Percentiles rank a stretch among this genome's conserved stretches.
Evolutionary conservation across 2,329 filamentous ascomycete species (phyloP).

Genomic region (Trichoderma gracile): DNA sequence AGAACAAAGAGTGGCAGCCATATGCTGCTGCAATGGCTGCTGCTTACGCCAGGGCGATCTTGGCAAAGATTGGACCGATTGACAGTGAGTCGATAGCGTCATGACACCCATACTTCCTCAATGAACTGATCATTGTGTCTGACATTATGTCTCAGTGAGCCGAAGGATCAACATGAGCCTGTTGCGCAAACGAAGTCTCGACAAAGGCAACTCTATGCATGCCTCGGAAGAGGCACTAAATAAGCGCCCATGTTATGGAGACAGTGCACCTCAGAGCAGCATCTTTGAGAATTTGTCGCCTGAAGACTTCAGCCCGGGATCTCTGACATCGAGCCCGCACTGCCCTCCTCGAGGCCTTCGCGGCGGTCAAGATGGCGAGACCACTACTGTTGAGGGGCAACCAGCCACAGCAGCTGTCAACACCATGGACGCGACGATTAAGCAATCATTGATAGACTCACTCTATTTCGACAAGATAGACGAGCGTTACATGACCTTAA

Average conservation of each 20-base stretch:
- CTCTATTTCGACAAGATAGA: constrained; percentile 8
- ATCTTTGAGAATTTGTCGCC: neutral
- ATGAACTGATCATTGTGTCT: too few species aligned
- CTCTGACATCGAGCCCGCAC: too few species aligned
- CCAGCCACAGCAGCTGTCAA: neutral
- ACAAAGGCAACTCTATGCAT: neutral
- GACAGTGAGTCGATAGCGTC: neutral
- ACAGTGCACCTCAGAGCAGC: too few species aligned
- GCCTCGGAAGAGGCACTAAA: neutral
- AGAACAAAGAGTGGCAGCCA: constrained; percentile 23
- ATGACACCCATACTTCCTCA: too few species aligned
- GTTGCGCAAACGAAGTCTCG: neutral
- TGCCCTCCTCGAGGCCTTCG: too few species aligned
- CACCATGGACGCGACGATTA: neutral
- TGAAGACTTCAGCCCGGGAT: neutral
- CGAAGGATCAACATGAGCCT: fast-evolving
- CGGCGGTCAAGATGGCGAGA: too few species aligned
- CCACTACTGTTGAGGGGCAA: too few species aligned
- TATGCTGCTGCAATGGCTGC: constrained; percentile 25
- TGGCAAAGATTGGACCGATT: neutral
- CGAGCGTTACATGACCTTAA: neutral
- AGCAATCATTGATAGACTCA: neutral
- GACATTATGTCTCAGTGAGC: neutral
- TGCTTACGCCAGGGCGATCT: constrained; percentile 12
- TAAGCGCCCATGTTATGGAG: neutral